Evolutionary conservation across 495 filamentous ascomycete genomes (phyloP).

Genomic region (Wilcoxina mikolae): DNA sequence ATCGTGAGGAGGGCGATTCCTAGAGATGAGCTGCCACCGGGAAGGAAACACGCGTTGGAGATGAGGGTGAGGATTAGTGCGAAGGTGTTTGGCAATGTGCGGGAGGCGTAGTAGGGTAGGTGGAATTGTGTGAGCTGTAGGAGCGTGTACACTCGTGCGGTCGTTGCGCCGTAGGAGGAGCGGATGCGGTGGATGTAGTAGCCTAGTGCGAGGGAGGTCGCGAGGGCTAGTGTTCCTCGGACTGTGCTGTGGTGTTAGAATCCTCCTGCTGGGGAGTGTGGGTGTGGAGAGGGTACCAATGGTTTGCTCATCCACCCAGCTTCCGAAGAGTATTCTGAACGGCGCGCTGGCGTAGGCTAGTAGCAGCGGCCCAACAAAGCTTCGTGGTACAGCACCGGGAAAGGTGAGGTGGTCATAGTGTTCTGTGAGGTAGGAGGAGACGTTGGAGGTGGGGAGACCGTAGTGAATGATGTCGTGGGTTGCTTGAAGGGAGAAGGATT

Average conservation of each 20-base stretch:
- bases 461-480: conserved; percentile 77
- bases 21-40: conserved; percentile 31
- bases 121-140: conserved; percentile 85
- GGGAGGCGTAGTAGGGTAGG: conserved; percentile 80
- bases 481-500: conserved; percentile 96
- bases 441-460: conserved; percentile 49
- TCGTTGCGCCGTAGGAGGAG: conserved; percentile 50
- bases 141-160: conserved; percentile 68
- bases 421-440: conserved; percentile 35
- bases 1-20: conserved; percentile 64
- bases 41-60: conserved; percentile 57
- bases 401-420: conserved; percentile 87
- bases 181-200: conserved; percentile 48
- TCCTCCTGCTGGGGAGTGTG: conserved; percentile 27
- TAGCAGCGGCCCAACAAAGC: conserved; percentile 64
- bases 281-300: conserved; percentile 29
- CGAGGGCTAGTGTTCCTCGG: conserved; percentile 60
- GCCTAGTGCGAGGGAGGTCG: conserved; percentile 55
- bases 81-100: conserved; percentile 92
- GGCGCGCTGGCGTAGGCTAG: conserved; percentile 57
- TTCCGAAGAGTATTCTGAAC: conserved; percentile 36
- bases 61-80: conserved; percentile 69
- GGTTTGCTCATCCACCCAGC: conserved; percentile 38
- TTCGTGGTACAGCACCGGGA: conserved; percentile 78
- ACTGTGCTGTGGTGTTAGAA: conserved; percentile 37